Conservation (phyloP, 2,329 filamentous ascomycete species). For the Pseudocercospora fuligena region DNA sequence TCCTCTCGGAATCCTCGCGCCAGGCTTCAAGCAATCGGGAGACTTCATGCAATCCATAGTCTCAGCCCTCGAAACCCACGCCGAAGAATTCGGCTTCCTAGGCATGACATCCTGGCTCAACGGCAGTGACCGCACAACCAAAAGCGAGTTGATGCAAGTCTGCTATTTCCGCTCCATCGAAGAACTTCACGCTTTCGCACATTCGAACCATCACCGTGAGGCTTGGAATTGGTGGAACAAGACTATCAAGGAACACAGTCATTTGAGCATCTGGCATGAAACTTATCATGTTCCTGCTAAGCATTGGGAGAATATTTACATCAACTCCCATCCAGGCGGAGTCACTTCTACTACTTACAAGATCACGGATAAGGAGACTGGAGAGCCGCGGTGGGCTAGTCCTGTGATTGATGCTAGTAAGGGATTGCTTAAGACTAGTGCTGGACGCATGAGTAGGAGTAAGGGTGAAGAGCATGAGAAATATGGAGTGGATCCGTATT, state of each 20-base stretch:
- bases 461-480: slow-evolving; percentile 36
- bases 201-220: slow-evolving; percentile 53
- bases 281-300: slow-evolving; percentile 52
- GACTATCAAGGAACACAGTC: slow-evolving; percentile 40
- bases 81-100: slow-evolving; percentile 55
- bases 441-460: slow-evolving; percentile 41
- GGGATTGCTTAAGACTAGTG: slow-evolving; percentile 41
- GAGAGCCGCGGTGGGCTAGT: slow-evolving; percentile 36
- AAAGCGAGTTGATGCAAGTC: slow-evolving; percentile 49
- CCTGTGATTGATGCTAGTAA: slow-evolving; percentile 43
- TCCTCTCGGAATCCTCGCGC: slow-evolving; percentile 56
- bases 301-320: slow-evolving; percentile 59
- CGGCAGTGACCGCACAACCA: slow-evolving; percentile 43
- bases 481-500: slow-evolving; percentile 27
- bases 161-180: slow-evolving; percentile 59
- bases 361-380: slow-evolving; percentile 29
- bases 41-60: slow-evolving; percentile 49
- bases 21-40: slow-evolving; percentile 49
- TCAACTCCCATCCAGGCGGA: slow-evolving; percentile 45
- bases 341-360: slow-evolving; percentile 38
- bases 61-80: slow-evolving; percentile 39
- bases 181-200: slow-evolving; percentile 58
- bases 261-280: slow-evolving; percentile 62
- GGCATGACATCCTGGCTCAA: slow-evolving; percentile 50
- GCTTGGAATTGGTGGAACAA: slow-evolving; percentile 58